phyloP scores from a whole-genome alignment of 2,329 filamentous ascomycete genomes.

The Ceratocystis lukuohia region DNA sequence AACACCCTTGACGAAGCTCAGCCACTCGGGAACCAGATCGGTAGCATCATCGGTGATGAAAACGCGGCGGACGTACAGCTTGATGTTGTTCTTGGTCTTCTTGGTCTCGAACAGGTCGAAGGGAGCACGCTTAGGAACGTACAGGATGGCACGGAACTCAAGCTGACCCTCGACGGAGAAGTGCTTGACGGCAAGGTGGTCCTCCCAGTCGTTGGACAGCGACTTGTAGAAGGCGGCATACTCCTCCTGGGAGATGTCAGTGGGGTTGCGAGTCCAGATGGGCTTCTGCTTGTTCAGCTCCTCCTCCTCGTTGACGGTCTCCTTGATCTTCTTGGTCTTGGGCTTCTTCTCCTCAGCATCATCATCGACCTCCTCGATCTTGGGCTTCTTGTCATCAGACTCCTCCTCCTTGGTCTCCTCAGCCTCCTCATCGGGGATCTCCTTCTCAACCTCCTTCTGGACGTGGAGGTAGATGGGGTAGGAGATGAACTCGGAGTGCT shows the following conservation, averaged over 20 bases:
- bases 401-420: slow-evolving; percentile 49
- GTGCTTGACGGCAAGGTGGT: slow-evolving; percentile 99
- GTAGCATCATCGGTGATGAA: slow-evolving; percentile 99
- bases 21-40: slow-evolving; percentile 98
- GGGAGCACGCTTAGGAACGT: slow-evolving; percentile 97
- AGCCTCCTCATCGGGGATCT: slow-evolving; percentile 92
- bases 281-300: slow-evolving; percentile 99
- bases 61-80: slow-evolving; percentile 98
- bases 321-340: slow-evolving; percentile 99
- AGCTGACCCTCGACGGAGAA: slow-evolving; percentile 99
- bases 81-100: slow-evolving; percentile 99
- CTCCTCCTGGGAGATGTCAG: slow-evolving; percentile 90
- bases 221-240: slow-evolving; percentile 99
- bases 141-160: slow-evolving; percentile 99
- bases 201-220: slow-evolving; percentile 99
- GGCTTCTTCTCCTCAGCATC: slow-evolving; percentile 80
- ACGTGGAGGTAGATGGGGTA: slow-evolving; percentile 99
- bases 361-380: slow-evolving; percentile 85
- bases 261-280: slow-evolving; percentile 97
- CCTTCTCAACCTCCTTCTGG: slow-evolving; percentile 96
- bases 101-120: slow-evolving; percentile 99
- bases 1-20: slow-evolving; percentile 99
- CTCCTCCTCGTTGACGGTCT: slow-evolving; percentile 96
- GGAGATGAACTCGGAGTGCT: slow-evolving; percentile 99
- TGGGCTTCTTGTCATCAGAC: slow-evolving; percentile 84